Evolutionary conservation across 257 asterid genomes (phyloP).

Genomic region (Penstemon davidsonii): DNA sequence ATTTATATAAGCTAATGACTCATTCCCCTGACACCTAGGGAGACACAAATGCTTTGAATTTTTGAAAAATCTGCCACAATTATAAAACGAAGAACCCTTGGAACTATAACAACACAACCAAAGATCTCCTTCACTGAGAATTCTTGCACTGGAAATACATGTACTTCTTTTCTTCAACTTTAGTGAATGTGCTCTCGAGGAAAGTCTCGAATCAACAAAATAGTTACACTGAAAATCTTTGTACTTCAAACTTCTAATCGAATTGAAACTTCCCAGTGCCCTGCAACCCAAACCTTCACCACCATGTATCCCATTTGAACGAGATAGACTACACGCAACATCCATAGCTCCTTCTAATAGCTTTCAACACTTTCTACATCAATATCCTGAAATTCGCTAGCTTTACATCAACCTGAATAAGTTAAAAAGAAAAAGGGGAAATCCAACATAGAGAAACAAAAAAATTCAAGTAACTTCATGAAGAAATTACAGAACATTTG

Average conservation of each 20-base stretch:
- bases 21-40: slow-evolving; percentile 81
- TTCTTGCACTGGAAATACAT: slow-evolving; percentile 28
- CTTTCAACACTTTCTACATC: slow-evolving; percentile 27
- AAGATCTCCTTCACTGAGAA: slow-evolving; percentile 31
- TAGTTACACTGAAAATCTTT: slow-evolving; percentile 26
- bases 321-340: slow-evolving; percentile 41
- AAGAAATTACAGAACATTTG: not conserved
- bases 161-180: slow-evolving; percentile 39
- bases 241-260: slow-evolving; percentile 28
- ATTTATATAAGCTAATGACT: slow-evolving; percentile 69
- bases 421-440: not conserved
- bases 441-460: slow-evolving; percentile 9
- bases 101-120: slow-evolving; percentile 33
- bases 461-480: slow-evolving; percentile 1
- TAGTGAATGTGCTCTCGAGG: slow-evolving; percentile 25
- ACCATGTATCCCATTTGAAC: slow-evolving; percentile 42
- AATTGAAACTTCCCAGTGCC: slow-evolving; percentile 30
- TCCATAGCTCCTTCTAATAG: slow-evolving; percentile 46
- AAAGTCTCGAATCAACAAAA: slow-evolving; percentile 33
- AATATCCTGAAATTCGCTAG: slow-evolving; percentile 27
- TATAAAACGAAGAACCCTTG: slow-evolving; percentile 32
- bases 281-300: slow-evolving; percentile 38
- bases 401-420: slow-evolving; percentile 31
- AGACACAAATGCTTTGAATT: slow-evolving; percentile 35
- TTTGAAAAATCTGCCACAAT: slow-evolving; percentile 33